phyloP scores from a whole-genome alignment of 305 asterid genomes.

The Fraxinus sp. region DNA sequence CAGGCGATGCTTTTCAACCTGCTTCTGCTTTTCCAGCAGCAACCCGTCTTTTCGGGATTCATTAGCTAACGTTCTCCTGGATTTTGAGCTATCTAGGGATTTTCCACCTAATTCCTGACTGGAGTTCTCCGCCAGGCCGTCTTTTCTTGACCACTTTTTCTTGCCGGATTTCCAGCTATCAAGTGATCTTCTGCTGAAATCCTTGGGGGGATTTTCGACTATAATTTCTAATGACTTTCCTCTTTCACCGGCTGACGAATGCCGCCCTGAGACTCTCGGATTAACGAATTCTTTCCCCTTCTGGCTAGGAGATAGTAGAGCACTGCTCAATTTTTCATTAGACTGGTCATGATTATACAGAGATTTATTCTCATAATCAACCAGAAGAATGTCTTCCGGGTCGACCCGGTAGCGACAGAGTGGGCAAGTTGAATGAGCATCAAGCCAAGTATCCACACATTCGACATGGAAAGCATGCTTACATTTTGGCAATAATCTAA shows the following conservation, averaged over 20 bases:
- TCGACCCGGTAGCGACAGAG: conserved; percentile 78
- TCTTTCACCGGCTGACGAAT: conserved; percentile 52
- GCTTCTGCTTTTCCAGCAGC: conserved; percentile 29
- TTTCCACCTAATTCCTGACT: conserved; percentile 26
- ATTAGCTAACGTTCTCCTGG: background rate
- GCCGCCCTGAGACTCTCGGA: conserved; percentile 52
- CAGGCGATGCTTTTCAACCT: conserved; percentile 38
- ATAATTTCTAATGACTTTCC: conserved; percentile 44
- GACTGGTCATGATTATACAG: conserved; percentile 16
- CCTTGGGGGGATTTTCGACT: conserved; percentile 32
- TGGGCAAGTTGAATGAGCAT: conserved; percentile 87
- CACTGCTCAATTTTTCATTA: background rate
- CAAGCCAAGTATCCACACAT: conserved; percentile 89
- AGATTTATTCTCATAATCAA: conserved; percentile 26
- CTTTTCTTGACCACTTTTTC: conserved; percentile 1
- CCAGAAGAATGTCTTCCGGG: conserved; percentile 74
- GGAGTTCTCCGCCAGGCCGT: background rate
- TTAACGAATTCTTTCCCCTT: background rate
- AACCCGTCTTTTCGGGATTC: conserved; percentile 51
- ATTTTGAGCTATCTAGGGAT: conserved; percentile 4
- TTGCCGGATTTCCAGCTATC: conserved; percentile 55
- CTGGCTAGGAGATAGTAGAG: background rate
- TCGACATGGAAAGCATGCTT: conserved; percentile 90
- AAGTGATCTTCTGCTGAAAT: conserved; percentile 44
- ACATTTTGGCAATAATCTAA: conserved; percentile 72